These are phyloP conservation scores for Diphasiastrum complanatum DNA, from an alignment of 83 land plant species.

Conservation along the genomic window DNA sequence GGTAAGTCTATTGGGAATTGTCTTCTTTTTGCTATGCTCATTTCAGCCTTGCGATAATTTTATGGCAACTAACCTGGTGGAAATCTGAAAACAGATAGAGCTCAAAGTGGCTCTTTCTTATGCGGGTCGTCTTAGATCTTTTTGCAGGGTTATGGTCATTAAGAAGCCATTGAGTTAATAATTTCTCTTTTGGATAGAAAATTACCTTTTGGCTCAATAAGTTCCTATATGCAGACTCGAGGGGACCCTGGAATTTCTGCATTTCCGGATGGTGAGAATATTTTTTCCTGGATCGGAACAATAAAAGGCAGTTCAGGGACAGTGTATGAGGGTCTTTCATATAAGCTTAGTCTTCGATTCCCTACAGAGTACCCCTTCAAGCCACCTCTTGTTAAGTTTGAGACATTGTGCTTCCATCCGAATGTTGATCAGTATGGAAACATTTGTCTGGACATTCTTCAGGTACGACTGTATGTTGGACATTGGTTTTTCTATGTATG, in stretches of 20 bases:
- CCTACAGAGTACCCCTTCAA: conserved; percentile 88
- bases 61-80: too few species aligned
- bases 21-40: neutral
- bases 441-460: conserved; percentile 93
- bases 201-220: neutral
- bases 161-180: neutral
- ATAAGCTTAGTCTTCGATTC: conserved; percentile 68
- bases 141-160: neutral
- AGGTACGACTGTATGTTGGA: conserved; percentile 37
- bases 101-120: too few species aligned
- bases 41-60: neutral
- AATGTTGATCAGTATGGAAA: conserved; percentile 85
- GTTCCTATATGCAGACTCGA: conserved; percentile 49
- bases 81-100: too few species aligned
- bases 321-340: conserved; percentile 77
- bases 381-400: conserved; percentile 91
- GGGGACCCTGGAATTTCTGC: conserved; percentile 94
- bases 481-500: neutral
- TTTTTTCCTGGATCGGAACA: conserved; percentile 90
- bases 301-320: conserved; percentile 78
- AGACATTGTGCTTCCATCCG: conserved; percentile 88
- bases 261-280: conserved; percentile 93
- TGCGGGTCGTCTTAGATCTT: too few species aligned
- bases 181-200: neutral
- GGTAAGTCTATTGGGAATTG: conserved; percentile 31